A percentile compares a stretch with the other conserved stretches of the same genome.
These are phyloP conservation scores for Pisolithus microcarpus DNA, from an alignment of 768 basidiomycete species.

Conservation along the genomic window DNA sequence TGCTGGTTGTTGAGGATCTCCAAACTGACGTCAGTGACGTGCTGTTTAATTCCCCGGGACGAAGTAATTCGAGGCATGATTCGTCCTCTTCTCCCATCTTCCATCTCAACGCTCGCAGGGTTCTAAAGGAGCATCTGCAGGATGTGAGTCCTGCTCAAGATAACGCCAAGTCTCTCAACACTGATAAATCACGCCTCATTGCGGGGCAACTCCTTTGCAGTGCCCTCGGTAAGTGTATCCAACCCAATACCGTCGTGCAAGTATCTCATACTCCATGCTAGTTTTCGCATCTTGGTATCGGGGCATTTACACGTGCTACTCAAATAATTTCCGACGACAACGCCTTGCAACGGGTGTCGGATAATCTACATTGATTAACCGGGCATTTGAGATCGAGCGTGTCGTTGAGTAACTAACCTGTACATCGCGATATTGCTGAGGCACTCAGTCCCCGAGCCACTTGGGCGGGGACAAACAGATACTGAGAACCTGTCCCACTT, in stretches of 20 bases:
- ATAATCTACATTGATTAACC: background rate
- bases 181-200: background rate
- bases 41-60: too few relatives aligned
- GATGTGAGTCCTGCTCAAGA: too few relatives aligned
- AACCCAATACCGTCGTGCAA: background rate
- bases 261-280: background rate
- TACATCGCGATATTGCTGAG: background rate
- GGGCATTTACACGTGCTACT: background rate
- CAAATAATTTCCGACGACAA: background rate
- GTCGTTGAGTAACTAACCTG: background rate
- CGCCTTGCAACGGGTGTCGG: slow-evolving; percentile 1
- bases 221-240: slow-evolving; percentile 1
- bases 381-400: too few relatives aligned
- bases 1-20: too few relatives aligned
- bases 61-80: too few relatives aligned
- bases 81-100: too few relatives aligned
- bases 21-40: too few relatives aligned
- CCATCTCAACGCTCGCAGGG: too few relatives aligned
- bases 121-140: too few relatives aligned
- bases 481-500: slow-evolving; percentile 8
- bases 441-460: background rate
- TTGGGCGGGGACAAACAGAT: slow-evolving; percentile 4
- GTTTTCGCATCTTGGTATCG: slow-evolving; percentile 5
- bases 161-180: too few relatives aligned
- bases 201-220: background rate